Percentiles rank a stretch among this genome's conserved stretches.
These are phyloP conservation scores for Citrus inodora DNA, from an alignment of 345 rosid genomes.

Conservation along the genomic window DNA sequence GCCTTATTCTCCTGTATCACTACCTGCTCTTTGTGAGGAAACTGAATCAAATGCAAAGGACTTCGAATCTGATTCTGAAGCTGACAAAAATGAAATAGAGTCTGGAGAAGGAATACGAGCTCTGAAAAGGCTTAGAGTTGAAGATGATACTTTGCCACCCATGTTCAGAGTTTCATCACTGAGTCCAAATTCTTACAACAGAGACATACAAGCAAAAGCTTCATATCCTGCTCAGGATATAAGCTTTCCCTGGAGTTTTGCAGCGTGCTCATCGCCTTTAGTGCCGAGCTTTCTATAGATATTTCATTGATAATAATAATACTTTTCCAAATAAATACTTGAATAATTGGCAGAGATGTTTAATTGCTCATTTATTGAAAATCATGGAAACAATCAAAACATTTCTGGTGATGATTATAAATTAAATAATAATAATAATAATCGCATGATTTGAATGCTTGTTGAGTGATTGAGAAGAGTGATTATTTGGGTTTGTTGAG, in stretches of 20 bases:
- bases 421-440: neutral
- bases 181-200: constrained; percentile 5
- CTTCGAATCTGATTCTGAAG: constrained; percentile 36
- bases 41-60: constrained; percentile 45
- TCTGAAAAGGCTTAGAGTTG: constrained; percentile 23
- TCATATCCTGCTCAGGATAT: constrained; percentile 10
- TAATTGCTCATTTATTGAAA: neutral
- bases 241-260: constrained; percentile 26
- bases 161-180: constrained; percentile 5
- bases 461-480: neutral
- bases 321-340: neutral
- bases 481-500: constrained; percentile 2
- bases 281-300: constrained; percentile 28
- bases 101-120: constrained; percentile 23
- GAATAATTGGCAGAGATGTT: neutral
- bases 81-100: constrained; percentile 22
- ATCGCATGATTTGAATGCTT: neutral
- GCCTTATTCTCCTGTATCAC: constrained; percentile 26
- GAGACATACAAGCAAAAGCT: constrained; percentile 7
- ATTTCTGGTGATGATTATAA: neutral
- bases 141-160: constrained; percentile 14
- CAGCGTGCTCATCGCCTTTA: constrained; percentile 27
- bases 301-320: neutral
- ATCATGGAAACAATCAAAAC: constrained; percentile 5
- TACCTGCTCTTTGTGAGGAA: constrained; percentile 48